These are phyloP conservation scores for Aspergillus thermomutatus DNA, from an alignment of 2,329 filamentous ascomycete species.

Conservation along the genomic window DNA sequence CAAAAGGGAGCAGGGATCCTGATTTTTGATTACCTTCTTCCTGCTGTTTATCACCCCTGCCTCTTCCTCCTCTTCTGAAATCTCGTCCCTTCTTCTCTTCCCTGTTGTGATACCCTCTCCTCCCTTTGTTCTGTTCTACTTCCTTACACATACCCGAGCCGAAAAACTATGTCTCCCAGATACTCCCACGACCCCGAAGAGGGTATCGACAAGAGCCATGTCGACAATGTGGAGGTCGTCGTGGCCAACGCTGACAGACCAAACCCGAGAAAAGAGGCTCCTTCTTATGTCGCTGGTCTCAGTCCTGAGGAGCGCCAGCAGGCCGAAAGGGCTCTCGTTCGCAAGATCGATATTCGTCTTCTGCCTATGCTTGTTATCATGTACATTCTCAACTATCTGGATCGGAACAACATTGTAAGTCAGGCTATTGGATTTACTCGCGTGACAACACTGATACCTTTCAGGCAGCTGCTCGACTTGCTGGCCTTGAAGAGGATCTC, in stretches of 20 bases:
- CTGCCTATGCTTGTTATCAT: constrained; percentile 69
- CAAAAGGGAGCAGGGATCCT: constrained; percentile 8
- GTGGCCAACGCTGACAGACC: constrained; percentile 24
- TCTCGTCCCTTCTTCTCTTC: neutral
- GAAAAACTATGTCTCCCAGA: constrained; percentile 16
- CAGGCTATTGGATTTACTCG: too few species aligned
- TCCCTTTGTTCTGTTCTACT: neutral
- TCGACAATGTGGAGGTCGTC: constrained; percentile 24
- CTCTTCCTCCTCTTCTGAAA: neutral
- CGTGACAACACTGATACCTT: neutral
- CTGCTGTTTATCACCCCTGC: neutral
- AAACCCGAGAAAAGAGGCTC: constrained; percentile 26
- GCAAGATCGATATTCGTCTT: constrained; percentile 67
- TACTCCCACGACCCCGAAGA: constrained; percentile 15
- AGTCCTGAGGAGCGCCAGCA: constrained; percentile 50
- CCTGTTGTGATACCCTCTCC: neutral
- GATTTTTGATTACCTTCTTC: neutral
- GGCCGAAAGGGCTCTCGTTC: constrained; percentile 59
- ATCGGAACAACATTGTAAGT: constrained; percentile 57
- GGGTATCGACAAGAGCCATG: constrained; percentile 20
- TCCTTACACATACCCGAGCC: neutral
- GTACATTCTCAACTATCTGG: constrained; percentile 73
- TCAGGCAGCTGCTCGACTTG: constrained; percentile 37
- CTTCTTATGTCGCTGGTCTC: constrained; percentile 40
- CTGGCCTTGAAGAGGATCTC: constrained; percentile 49